A percentile compares a stretch with the other conserved stretches of the same genome.
phyloP scores from a whole-genome alignment of 257 asterid genomes.

The Solanum pimpinellifolium region DNA sequence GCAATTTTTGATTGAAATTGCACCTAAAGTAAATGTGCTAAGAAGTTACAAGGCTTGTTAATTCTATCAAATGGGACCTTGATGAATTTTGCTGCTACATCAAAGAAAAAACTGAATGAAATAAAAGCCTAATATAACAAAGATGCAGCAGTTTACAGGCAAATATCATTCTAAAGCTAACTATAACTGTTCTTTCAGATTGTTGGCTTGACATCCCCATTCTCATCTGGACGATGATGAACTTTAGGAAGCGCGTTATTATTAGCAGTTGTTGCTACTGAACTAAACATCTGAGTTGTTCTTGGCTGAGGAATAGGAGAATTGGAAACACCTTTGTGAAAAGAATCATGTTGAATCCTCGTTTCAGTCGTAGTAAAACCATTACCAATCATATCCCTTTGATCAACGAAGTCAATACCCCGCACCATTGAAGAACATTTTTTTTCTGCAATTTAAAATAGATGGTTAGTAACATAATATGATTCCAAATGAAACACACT shows the following conservation, averaged over 20 bases:
- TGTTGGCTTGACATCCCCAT: slow-evolving; percentile 46
- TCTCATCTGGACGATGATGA: slow-evolving; percentile 23
- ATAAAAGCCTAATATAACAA: slow-evolving; percentile 34
- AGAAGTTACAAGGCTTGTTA: slow-evolving; percentile 16
- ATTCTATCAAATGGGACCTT: slow-evolving; percentile 25
- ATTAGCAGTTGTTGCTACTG: slow-evolving; percentile 18
- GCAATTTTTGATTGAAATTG: not conserved
- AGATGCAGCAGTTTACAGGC: slow-evolving; percentile 14
- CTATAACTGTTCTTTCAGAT: slow-evolving; percentile 19
- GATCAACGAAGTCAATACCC: slow-evolving; percentile 29
- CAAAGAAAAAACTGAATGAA: slow-evolving; percentile 15
- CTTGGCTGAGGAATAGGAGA: slow-evolving; percentile 13
- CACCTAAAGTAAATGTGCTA: not conserved
- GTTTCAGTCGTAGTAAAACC: slow-evolving; percentile 24
- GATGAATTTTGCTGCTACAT: slow-evolving; percentile 24
- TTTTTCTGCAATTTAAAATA: slow-evolving; percentile 35
- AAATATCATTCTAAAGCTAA: slow-evolving; percentile 19
- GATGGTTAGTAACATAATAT: slow-evolving; percentile 3
- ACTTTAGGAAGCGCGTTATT: slow-evolving; percentile 16
- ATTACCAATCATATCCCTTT: slow-evolving; percentile 23
- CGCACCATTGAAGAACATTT: slow-evolving; percentile 51
- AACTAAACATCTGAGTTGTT: slow-evolving; percentile 20
- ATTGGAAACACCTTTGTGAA: slow-evolving; percentile 45
- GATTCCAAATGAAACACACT: not conserved
- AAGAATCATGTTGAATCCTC: slow-evolving; percentile 28